These are phyloP conservation scores for Citeromyces siamensis DNA, from an alignment of 1,139 yeast species.

Conservation along the genomic window DNA sequence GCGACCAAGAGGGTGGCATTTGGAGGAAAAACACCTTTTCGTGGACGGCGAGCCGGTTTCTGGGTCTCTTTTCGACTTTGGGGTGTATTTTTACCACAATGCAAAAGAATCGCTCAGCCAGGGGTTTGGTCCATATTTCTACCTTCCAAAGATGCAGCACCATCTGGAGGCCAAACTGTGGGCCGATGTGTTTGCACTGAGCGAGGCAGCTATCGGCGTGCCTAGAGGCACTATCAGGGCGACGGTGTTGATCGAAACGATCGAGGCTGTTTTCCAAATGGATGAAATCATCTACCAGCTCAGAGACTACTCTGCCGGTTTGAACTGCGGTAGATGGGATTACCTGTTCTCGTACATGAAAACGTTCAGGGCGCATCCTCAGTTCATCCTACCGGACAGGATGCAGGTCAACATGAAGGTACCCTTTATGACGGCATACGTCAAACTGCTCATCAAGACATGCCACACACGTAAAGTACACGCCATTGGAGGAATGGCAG, in stretches of 20 bases:
- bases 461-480: constrained; percentile 69
- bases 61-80: constrained; percentile 71
- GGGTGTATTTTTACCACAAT: constrained; percentile 63
- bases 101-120: constrained; percentile 46
- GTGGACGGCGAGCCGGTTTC: constrained; percentile 69
- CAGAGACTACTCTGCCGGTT: constrained; percentile 63
- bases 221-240: constrained; percentile 68
- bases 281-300: constrained; percentile 58
- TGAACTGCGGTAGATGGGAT: constrained; percentile 81
- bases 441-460: constrained; percentile 52
- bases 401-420: constrained; percentile 65
- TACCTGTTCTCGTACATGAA: constrained; percentile 66
- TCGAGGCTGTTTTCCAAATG: constrained; percentile 68
- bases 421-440: constrained; percentile 65
- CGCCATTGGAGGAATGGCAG: constrained; percentile 84
- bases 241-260: constrained; percentile 69
- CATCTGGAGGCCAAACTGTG: constrained; percentile 70
- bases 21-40: constrained; percentile 57
- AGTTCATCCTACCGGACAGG: constrained; percentile 59
- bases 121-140: constrained; percentile 70
- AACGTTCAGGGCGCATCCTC: constrained; percentile 50
- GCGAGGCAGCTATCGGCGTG: constrained; percentile 57
- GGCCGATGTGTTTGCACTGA: constrained; percentile 60
- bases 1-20: constrained; percentile 84
- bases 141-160: constrained; percentile 74